Percentiles rank a stretch among this genome's conserved stretches.
Evolutionary conservation across 768 basidiomycete genomes (phyloP).

Genomic region (Suillus plorans): DNA sequence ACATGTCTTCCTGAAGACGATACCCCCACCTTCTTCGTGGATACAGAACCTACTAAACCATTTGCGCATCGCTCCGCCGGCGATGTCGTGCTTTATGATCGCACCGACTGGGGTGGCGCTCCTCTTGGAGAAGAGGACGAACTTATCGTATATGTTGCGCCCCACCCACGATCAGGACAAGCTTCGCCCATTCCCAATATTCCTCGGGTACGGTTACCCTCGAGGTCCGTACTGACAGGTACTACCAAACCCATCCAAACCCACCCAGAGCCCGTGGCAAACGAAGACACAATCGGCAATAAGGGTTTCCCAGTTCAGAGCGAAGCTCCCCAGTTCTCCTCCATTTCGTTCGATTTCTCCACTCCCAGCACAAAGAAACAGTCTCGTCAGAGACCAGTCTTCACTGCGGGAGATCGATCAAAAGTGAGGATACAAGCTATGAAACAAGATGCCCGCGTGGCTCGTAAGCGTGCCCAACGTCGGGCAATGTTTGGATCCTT

Average conservation of each 20-base stretch:
- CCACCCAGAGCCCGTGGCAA: background rate
- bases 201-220: conserved; percentile 18
- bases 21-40: conserved; percentile 36
- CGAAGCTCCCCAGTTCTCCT: conserved; percentile 26
- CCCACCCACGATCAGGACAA: conserved; percentile 52
- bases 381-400: conserved; percentile 30
- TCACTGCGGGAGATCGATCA: conserved; percentile 21
- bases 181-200: conserved; percentile 15
- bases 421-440: conserved; percentile 28
- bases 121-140: conserved; percentile 55
- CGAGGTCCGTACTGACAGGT: conserved; percentile 28
- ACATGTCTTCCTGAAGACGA: background rate
- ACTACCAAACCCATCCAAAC: conserved; percentile 10
- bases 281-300: background rate
- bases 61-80: conserved; percentile 9
- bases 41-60: conserved; percentile 34
- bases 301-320: background rate
- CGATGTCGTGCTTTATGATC: conserved; percentile 25
- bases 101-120: conserved; percentile 13
- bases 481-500: conserved; percentile 44
- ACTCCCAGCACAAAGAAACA: conserved; percentile 14
- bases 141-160: conserved; percentile 75
- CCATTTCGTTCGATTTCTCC: conserved; percentile 22
- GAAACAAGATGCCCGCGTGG: conserved; percentile 13
- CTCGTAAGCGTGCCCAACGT: conserved; percentile 22